phyloP scores from a whole-genome alignment of 306 rosid genomes.

The Senna tora region DNA sequence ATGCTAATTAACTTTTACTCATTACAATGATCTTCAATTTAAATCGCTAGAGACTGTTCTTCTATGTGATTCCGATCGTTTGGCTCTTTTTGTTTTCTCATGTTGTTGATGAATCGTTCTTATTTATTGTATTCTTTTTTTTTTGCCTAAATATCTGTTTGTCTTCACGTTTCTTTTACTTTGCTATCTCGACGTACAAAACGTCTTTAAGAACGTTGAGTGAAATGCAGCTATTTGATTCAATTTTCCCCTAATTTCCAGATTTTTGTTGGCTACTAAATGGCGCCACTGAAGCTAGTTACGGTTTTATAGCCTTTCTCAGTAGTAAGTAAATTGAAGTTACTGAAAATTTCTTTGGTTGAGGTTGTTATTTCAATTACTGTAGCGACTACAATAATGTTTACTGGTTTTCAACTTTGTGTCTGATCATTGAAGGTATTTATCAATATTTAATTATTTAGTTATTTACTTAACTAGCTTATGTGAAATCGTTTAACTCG shows the following conservation, averaged over 20 bases:
- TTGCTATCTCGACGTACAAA: too few species aligned
- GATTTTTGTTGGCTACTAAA: not conserved
- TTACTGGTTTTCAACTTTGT: not conserved
- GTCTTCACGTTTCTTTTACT: not conserved
- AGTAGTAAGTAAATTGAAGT: not conserved
- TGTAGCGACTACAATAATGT: not conserved
- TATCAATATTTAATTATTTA: too few species aligned
- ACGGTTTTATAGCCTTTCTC: not conserved
- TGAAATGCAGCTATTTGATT: not conserved
- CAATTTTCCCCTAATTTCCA: not conserved
- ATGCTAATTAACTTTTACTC: conserved; percentile 6
- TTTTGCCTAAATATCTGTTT: not conserved
- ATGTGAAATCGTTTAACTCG: not conserved
- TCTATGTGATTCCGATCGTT: conserved; percentile 26
- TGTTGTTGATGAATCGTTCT: conserved; percentile 7
- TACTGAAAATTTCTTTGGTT: not conserved
- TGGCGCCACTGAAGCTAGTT: not conserved
- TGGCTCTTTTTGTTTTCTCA: conserved; percentile 16
- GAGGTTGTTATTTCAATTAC: not conserved
- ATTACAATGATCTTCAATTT: conserved; percentile 8
- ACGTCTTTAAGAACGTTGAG: not conserved
- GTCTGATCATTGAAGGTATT: not conserved
- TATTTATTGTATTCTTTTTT: not conserved
- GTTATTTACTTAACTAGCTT: not conserved
- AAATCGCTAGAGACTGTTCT: conserved; percentile 3